Percentiles rank a stretch among this genome's conserved stretches.
These are phyloP conservation scores for Leishmania major DNA, from an alignment of 208 protist species.

Conservation along the genomic window DNA sequence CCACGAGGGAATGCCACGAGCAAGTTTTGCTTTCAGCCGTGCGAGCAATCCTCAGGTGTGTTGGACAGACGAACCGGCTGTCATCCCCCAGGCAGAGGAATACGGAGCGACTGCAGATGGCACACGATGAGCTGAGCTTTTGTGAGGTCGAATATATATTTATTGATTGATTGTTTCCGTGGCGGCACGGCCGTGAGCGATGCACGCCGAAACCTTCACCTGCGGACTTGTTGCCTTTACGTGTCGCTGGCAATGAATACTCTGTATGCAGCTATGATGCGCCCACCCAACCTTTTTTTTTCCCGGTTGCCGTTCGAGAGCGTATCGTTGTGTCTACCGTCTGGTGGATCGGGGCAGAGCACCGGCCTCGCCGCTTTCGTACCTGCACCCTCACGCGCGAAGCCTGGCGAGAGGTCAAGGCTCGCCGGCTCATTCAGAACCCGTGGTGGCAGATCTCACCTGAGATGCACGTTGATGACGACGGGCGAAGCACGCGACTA, in stretches of 20 bases:
- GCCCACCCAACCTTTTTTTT: background rate
- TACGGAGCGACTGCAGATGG: background rate
- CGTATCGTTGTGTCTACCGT: background rate
- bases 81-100: constrained; percentile 4
- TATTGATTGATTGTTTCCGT: background rate
- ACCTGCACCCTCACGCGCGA: constrained; percentile 5
- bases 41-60: background rate
- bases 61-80: background rate
- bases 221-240: too few species aligned
- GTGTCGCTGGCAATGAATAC: background rate
- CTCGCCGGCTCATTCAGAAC: background rate
- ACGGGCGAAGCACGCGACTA: background rate
- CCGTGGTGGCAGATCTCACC: constrained; percentile 5
- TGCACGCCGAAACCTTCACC: too few species aligned
- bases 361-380: background rate
- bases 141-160: background rate
- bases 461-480: background rate
- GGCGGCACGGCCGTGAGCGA: background rate
- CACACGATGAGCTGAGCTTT: constrained; percentile 4
- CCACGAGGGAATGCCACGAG: background rate
- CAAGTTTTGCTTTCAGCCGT: background rate
- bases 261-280: background rate
- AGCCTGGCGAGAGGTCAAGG: background rate
- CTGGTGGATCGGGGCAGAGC: background rate
- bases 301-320: background rate